Conservation (phyloP, 2,329 filamentous ascomycete species). For the Fusarium pilosicola region DNA sequence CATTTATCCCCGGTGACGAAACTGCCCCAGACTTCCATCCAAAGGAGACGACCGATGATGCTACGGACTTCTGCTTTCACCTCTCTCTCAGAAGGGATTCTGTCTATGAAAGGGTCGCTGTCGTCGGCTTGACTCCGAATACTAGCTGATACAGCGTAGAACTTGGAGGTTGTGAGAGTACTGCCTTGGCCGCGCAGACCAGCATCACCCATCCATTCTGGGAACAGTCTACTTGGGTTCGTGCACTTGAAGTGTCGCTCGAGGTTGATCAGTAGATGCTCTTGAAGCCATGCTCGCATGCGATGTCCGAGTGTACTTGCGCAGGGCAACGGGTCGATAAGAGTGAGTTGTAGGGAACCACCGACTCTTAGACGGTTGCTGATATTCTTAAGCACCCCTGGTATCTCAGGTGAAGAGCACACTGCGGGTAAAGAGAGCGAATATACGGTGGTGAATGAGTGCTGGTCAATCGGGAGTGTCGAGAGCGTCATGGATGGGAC, state of each 20-base stretch:
- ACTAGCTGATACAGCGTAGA: slow-evolving; percentile 56
- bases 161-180: slow-evolving; percentile 59
- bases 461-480: slow-evolving; percentile 51
- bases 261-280: slow-evolving; percentile 68
- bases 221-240: slow-evolving; percentile 67
- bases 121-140: slow-evolving; percentile 35
- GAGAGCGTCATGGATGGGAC: slow-evolving; percentile 52
- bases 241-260: slow-evolving; percentile 68
- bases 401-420: slow-evolving; percentile 66
- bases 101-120: slow-evolving; percentile 39
- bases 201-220: slow-evolving; percentile 67
- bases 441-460: slow-evolving; percentile 60
- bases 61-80: slow-evolving; percentile 60
- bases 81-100: slow-evolving; percentile 42
- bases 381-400: slow-evolving; percentile 65
- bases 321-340: slow-evolving; percentile 71
- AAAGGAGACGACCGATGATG: slow-evolving; percentile 65
- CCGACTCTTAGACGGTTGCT: slow-evolving; percentile 64
- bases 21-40: slow-evolving; percentile 69
- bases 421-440: slow-evolving; percentile 66
- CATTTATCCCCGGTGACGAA: slow-evolving; percentile 61
- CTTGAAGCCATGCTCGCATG: slow-evolving; percentile 70
- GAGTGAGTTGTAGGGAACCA: slow-evolving; percentile 66
- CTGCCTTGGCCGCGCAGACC: slow-evolving; percentile 61
- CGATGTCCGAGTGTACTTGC: slow-evolving; percentile 65